phyloP scores from a whole-genome alignment of 768 basidiomycete species.

The Termitomyces sp. region DNA sequence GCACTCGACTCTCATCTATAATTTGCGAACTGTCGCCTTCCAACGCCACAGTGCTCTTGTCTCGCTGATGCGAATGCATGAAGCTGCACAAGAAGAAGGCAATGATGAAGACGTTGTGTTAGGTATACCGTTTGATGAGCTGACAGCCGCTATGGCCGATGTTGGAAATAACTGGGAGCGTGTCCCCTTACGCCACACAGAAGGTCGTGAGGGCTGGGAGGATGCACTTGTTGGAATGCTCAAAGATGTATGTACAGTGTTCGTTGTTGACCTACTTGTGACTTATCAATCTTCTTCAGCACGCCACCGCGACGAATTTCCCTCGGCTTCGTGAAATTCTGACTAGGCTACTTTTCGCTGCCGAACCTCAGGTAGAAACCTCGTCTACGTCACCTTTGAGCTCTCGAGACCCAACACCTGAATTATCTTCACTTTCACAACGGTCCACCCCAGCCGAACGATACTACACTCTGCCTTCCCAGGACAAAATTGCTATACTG shows the following conservation, averaged over 20 bases:
- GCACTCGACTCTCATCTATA: slow-evolving; percentile 86
- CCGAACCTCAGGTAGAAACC: slow-evolving; percentile 45
- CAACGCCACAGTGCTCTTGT: slow-evolving; percentile 72
- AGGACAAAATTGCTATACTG: slow-evolving; percentile 82
- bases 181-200: slow-evolving; percentile 65
- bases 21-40: slow-evolving; percentile 79
- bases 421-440: slow-evolving; percentile 33
- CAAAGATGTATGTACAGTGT: slow-evolving; percentile 70
- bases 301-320: slow-evolving; percentile 70
- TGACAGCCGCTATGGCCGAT: slow-evolving; percentile 70
- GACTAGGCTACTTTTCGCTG: slow-evolving; percentile 69
- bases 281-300: slow-evolving; percentile 35
- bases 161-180: slow-evolving; percentile 87
- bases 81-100: slow-evolving; percentile 36
- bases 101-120: slow-evolving; percentile 37
- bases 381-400: slow-evolving; percentile 39
- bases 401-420: slow-evolving; percentile 47
- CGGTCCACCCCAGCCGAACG: slow-evolving; percentile 58
- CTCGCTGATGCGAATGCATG: slow-evolving; percentile 51
- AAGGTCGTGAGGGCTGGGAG: slow-evolving; percentile 87
- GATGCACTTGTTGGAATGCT: slow-evolving; percentile 85
- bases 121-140: slow-evolving; percentile 59
- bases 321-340: slow-evolving; percentile 70
- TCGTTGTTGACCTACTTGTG: neutral
- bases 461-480: slow-evolving; percentile 68